A percentile compares a stretch with the other conserved stretches of the same genome.
phyloP scores from a whole-genome alignment of 2,329 filamentous ascomycete genomes.

The Penicillium occitanis region DNA sequence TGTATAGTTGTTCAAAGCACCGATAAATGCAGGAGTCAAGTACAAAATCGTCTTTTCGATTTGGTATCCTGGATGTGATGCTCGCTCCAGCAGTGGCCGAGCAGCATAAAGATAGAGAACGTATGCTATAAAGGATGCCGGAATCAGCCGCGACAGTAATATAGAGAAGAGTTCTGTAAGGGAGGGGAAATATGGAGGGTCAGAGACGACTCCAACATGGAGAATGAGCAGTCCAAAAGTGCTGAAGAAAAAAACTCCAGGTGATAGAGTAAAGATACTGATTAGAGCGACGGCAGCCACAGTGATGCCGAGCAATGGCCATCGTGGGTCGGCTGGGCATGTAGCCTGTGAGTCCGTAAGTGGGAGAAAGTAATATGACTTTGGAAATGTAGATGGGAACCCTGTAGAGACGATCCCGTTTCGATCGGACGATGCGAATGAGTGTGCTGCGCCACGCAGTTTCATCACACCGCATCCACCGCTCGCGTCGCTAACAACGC shows the following conservation, averaged over 20 bases:
- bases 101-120: conserved; percentile 85
- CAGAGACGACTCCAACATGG: conserved; percentile 85
- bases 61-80: conserved; percentile 64
- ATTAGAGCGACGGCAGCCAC: conserved; percentile 74
- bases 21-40: conserved; percentile 88
- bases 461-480: conserved; percentile 82
- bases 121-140: conserved; percentile 81
- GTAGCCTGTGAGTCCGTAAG: conserved; percentile 57
- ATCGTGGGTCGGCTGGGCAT: conserved; percentile 73
- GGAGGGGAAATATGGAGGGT: conserved; percentile 70
- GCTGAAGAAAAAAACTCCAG: conserved; percentile 79
- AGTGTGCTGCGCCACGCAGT: conserved; percentile 65
- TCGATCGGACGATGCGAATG: conserved; percentile 63
- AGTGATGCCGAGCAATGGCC: conserved; percentile 79
- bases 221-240: conserved; percentile 81
- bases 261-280: conserved; percentile 77
- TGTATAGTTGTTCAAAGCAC: conserved; percentile 90
- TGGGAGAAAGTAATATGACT: conserved; percentile 75
- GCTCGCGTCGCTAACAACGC: conserved; percentile 66
- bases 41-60: conserved; percentile 87
- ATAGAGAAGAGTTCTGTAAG: conserved; percentile 73
- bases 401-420: conserved; percentile 73
- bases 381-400: conserved; percentile 88
- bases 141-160: conserved; percentile 77
- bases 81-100: conserved; percentile 65